These are phyloP conservation scores for Lolium multiflorum DNA, from an alignment of 176 grass and related monocot species.

Conservation along the genomic window DNA sequence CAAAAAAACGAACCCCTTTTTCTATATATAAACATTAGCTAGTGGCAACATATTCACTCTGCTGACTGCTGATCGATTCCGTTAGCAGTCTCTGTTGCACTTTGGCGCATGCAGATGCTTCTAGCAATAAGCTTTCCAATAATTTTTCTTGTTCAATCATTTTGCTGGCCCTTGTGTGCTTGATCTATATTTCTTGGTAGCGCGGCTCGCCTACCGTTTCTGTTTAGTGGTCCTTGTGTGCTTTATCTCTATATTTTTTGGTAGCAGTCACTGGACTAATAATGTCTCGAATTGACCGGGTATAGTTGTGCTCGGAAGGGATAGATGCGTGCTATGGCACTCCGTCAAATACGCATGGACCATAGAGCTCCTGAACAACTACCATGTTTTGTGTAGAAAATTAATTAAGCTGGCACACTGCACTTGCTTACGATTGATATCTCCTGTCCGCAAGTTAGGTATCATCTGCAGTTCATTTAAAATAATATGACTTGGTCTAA, in stretches of 20 bases:
- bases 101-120: slow-evolving; percentile 32
- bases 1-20: too few relatives aligned
- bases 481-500: neutral
- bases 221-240: slow-evolving; percentile 17
- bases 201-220: neutral
- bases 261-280: neutral
- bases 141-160: slow-evolving; percentile 44
- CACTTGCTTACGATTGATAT: too few relatives aligned
- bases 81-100: slow-evolving; percentile 49
- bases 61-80: neutral
- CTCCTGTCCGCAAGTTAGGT: too few relatives aligned
- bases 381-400: neutral
- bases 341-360: neutral
- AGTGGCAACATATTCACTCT: neutral
- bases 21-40: too few relatives aligned
- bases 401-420: too few relatives aligned
- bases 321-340: too few relatives aligned
- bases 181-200: neutral
- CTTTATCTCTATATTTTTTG: neutral
- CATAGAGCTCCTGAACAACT: neutral
- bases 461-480: too few relatives aligned
- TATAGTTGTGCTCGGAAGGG: neutral
- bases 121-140: neutral
- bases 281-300: neutral
- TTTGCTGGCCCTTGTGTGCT: slow-evolving; percentile 16